Percentiles rank a stretch among this genome's conserved stretches.
phyloP scores from a whole-genome alignment of 2,329 filamentous ascomycete genomes.

The Fusarium sp. region DNA sequence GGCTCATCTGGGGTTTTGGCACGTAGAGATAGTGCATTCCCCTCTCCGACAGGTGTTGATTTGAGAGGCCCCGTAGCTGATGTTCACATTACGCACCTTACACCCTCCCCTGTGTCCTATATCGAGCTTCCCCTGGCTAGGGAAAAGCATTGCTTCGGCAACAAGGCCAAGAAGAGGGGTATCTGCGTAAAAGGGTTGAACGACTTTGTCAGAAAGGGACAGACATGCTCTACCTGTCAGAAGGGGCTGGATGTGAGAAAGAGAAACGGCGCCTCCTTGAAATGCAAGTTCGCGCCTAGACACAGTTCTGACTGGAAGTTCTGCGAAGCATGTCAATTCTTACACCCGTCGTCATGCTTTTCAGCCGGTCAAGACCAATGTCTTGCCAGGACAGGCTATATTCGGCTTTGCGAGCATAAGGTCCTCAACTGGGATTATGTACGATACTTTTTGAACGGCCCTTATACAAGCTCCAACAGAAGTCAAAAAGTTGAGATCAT shows the following conservation, averaged over 20 bases:
- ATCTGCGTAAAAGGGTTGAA: neutral
- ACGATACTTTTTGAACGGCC: neutral
- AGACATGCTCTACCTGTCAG: neutral
- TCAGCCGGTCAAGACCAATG: fast-evolving
- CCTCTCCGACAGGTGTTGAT: too few species aligned
- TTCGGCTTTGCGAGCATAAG: neutral
- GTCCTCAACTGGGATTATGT: neutral
- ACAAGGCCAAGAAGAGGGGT: neutral
- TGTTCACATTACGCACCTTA: too few species aligned
- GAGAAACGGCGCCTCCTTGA: neutral
- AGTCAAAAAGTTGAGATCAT: neutral
- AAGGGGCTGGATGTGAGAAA: neutral
- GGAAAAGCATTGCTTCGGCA: neutral
- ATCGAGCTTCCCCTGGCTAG: neutral
- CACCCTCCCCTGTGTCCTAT: too few species aligned
- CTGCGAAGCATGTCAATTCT: neutral
- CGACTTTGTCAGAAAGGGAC: neutral
- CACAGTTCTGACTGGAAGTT: neutral
- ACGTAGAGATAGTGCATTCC: fast-evolving
- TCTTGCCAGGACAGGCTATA: neutral
- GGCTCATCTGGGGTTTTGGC: fast-evolving
- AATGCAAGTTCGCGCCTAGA: neutral
- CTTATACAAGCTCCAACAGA: fast-evolving
- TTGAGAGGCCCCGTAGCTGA: fast-evolving
- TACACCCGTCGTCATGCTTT: neutral